Percentiles rank a stretch among this genome's conserved stretches.
Conservation (phyloP, 1,139 yeast species). For the Blastobotrys ciferrii region DNA sequence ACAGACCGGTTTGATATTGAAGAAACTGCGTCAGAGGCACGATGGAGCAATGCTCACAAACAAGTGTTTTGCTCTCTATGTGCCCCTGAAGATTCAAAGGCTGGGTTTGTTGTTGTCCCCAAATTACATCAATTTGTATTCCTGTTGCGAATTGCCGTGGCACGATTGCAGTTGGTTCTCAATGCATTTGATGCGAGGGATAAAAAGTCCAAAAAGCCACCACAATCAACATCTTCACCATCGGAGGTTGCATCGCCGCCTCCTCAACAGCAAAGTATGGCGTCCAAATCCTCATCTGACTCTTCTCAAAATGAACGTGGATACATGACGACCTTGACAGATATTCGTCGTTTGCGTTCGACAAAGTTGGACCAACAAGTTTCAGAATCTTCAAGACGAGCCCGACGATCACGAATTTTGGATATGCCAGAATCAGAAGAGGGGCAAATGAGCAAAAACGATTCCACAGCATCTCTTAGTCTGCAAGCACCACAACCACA, state of each 20-base stretch:
- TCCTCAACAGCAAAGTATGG: conserved; percentile 2
- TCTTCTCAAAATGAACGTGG: conserved; percentile 41
- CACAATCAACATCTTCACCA: neutral
- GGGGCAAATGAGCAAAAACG: conserved; percentile 30
- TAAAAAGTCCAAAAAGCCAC: conserved; percentile 15
- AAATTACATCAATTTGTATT: conserved; percentile 72
- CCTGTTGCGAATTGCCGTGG: conserved; percentile 77
- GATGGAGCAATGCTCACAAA: conserved; percentile 42
- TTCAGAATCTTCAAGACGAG: conserved; percentile 55
- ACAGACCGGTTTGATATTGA: neutral
- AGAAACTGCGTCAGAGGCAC: conserved; percentile 31
- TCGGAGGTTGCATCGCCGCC: conserved; percentile 7
- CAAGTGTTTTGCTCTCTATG: conserved; percentile 59
- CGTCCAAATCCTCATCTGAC: conserved; percentile 15
- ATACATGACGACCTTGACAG: conserved; percentile 69
- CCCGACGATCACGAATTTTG: conserved; percentile 54
- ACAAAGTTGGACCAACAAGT: conserved; percentile 68
- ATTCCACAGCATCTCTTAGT: conserved; percentile 22
- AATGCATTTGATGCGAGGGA: conserved; percentile 40
- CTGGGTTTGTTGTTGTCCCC: conserved; percentile 63
- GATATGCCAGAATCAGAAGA: conserved; percentile 43
- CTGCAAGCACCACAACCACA: neutral
- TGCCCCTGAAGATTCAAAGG: conserved; percentile 46
- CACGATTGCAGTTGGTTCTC: conserved; percentile 73
- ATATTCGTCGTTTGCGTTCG: conserved; percentile 74